These are phyloP conservation scores for Brassica rapa DNA, from an alignment of 345 rosid species.

Conservation along the genomic window DNA sequence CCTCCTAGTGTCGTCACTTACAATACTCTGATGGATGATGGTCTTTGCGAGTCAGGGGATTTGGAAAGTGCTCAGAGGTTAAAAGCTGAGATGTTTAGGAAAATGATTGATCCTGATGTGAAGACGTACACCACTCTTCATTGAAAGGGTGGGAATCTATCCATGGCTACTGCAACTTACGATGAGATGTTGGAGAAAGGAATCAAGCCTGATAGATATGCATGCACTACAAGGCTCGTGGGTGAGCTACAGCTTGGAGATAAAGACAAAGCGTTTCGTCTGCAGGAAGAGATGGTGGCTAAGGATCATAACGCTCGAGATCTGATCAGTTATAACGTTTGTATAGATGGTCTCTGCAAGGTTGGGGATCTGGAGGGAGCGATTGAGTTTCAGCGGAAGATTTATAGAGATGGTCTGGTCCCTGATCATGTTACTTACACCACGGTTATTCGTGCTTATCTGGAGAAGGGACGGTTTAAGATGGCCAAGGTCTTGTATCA, in stretches of 20 bases:
- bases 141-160: constrained; percentile 55
- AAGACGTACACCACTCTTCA: constrained; percentile 65
- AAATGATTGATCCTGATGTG: constrained; percentile 26
- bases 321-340: constrained; percentile 58
- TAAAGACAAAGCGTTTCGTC: constrained; percentile 46
- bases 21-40: no score
- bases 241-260: constrained; percentile 61
- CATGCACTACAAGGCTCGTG: constrained; percentile 53
- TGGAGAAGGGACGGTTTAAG: constrained; percentile 51
- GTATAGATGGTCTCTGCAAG: constrained; percentile 53
- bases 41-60: no score
- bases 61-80: no score
- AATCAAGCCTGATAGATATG: constrained; percentile 55
- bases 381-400: constrained; percentile 48
- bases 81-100: no score
- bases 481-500: constrained; percentile 54
- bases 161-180: constrained; percentile 50
- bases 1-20: no score
- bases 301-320: constrained; percentile 51
- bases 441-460: constrained; percentile 55
- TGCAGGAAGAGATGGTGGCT: constrained; percentile 64
- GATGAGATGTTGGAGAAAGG: constrained; percentile 62
- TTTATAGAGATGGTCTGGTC: constrained; percentile 47
- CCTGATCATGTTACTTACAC: constrained; percentile 76
- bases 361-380: constrained; percentile 56